Conservation (phyloP, 2,329 filamentous ascomycete genomes). For the Thielaviopsis euricoi region DNA sequence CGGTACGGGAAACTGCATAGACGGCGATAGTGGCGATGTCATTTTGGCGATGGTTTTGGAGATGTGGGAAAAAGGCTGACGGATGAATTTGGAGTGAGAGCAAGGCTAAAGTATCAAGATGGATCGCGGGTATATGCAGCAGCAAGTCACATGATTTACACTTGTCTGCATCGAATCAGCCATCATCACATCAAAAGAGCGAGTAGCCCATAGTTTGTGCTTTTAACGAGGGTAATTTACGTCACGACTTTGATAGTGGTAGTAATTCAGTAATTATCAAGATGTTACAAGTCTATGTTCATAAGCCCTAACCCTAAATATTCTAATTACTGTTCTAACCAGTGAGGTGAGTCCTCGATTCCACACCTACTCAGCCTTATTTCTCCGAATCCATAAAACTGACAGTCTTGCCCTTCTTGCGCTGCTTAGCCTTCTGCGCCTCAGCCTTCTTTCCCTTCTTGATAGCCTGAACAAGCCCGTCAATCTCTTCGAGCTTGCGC, state of each 20-base stretch:
- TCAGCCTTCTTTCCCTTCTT: slow-evolving; percentile 21
- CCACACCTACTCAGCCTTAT: not conserved
- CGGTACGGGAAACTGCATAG: not conserved
- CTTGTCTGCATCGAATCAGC: not conserved
- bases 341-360: too few relatives aligned
- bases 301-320: not conserved
- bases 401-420: slow-evolving; percentile 17
- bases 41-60: not conserved
- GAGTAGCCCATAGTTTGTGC: too few relatives aligned
- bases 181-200: too few relatives aligned
- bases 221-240: too few relatives aligned
- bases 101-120: not conserved
- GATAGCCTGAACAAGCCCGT: slow-evolving; percentile 22
- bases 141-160: not conserved
- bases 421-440: slow-evolving; percentile 17
- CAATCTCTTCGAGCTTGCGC: slow-evolving; percentile 19
- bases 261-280: too few relatives aligned
- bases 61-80: not conserved
- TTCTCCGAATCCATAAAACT: slow-evolving; percentile 15
- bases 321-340: too few relatives aligned
- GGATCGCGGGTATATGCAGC: not conserved
- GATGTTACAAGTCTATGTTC: not conserved
- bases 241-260: too few relatives aligned
- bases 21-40: not conserved
- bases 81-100: not conserved